phyloP scores from a whole-genome alignment of 306 rosid species.

The Cicer judaicum region DNA sequence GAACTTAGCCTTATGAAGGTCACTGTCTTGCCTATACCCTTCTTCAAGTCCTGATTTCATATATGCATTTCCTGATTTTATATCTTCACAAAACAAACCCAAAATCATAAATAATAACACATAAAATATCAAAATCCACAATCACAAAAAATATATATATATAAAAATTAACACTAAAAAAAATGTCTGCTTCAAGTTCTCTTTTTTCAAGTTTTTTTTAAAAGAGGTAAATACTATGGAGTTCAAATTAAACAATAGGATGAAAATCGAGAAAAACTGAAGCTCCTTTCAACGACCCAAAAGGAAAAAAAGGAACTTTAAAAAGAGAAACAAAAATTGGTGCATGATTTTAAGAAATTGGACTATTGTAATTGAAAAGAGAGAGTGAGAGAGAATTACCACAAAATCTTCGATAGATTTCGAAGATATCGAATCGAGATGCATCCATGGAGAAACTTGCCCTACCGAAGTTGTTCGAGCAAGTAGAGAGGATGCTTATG shows the following conservation, averaged over 20 bases:
- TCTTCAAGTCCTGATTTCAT: conserved; percentile 38
- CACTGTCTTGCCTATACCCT: conserved; percentile 61
- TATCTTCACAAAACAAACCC: conserved; percentile 56
- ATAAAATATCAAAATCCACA: background rate
- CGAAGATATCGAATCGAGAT: conserved; percentile 60
- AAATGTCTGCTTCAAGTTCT: background rate
- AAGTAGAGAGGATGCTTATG: conserved; percentile 32
- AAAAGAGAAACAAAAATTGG: background rate
- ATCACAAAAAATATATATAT: background rate
- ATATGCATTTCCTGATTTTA: conserved; percentile 42
- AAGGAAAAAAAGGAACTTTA: background rate
- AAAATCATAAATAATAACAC: conserved; percentile 12
- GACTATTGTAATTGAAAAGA: background rate
- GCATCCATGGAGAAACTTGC: conserved; percentile 62
- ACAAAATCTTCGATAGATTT: conserved; percentile 72
- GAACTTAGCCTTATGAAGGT: conserved; percentile 55
- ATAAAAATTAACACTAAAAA: background rate
- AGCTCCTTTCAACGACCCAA: conserved; percentile 17
- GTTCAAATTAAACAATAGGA: conserved; percentile 28
- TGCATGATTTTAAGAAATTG: background rate
- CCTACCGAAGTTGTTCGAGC: conserved; percentile 43
- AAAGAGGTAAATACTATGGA: background rate
- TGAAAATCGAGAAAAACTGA: conserved; percentile 9
- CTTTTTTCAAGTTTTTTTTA: too few species aligned
- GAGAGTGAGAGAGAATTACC: conserved; percentile 50